A percentile compares a stretch with the other conserved stretches of the same genome.
phyloP scores from a whole-genome alignment of 768 basidiomycete genomes.

The Lepiota brunneoincarnata region DNA sequence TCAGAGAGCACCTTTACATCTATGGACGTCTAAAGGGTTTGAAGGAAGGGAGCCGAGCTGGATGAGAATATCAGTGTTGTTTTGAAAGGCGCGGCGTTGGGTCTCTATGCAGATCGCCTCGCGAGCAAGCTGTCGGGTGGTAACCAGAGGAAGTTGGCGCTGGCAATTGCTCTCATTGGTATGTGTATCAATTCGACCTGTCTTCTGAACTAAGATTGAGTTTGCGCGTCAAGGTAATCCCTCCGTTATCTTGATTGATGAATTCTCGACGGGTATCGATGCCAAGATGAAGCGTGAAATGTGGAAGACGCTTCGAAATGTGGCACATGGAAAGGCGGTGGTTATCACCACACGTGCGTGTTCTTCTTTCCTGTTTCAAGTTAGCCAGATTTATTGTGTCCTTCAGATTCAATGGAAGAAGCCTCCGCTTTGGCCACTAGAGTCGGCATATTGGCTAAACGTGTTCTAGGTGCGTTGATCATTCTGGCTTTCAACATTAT shows the following conservation, averaged over 20 bases:
- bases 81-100: conserved; percentile 55
- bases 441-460: conserved; percentile 74
- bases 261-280: conserved; percentile 82
- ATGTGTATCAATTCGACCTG: background rate
- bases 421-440: conserved; percentile 73
- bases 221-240: conserved; percentile 55
- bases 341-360: conserved; percentile 68
- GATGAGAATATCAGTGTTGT: conserved; percentile 52
- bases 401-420: conserved; percentile 78
- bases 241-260: conserved; percentile 75
- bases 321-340: conserved; percentile 66
- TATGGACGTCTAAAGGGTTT: conserved; percentile 78
- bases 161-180: conserved; percentile 68
- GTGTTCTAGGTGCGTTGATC: conserved; percentile 53
- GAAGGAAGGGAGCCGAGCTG: conserved; percentile 43
- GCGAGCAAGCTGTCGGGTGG: conserved; percentile 78
- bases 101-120: conserved; percentile 62
- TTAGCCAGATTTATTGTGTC: background rate
- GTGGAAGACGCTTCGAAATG: conserved; percentile 70
- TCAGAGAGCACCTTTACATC: conserved; percentile 70
- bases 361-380: background rate
- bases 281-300: conserved; percentile 83
- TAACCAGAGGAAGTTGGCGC: conserved; percentile 72
- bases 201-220: background rate
- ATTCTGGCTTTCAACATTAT: background rate